Evolutionary conservation across 1,284 basidiomycete species (phyloP).

Genomic region (Vanrija humicola): DNA sequence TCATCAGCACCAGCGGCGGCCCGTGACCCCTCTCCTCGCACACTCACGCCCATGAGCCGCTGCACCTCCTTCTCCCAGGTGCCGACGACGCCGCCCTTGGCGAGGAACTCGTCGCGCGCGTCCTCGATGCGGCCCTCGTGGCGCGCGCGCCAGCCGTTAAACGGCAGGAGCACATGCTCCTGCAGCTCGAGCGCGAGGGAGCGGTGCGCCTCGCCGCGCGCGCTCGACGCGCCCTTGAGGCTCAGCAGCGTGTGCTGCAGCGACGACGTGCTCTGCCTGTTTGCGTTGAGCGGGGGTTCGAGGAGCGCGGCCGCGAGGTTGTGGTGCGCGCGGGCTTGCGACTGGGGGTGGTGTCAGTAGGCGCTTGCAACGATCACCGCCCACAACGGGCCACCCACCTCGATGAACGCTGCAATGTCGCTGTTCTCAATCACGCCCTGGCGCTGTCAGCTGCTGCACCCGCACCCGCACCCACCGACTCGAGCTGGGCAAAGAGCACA

Average conservation of each 20-base stretch:
- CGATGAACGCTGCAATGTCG: constrained; percentile 74
- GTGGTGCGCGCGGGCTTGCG: constrained; percentile 55
- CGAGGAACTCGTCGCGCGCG: constrained; percentile 51
- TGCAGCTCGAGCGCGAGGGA: constrained; percentile 40
- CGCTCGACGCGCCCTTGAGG: constrained; percentile 31
- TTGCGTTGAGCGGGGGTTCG: constrained; percentile 11
- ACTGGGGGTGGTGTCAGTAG: constrained; percentile 29
- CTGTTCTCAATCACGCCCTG: constrained; percentile 62
- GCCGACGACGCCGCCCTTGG: constrained; percentile 57
- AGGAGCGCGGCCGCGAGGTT: constrained; percentile 52
- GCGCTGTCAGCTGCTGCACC: constrained; percentile 1
- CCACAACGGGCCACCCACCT: constrained; percentile 53
- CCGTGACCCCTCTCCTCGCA: constrained; percentile 52
- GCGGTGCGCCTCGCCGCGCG: constrained; percentile 39
- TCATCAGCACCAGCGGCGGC: constrained; percentile 43
- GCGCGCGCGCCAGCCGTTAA: constrained; percentile 39
- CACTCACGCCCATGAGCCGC: constrained; percentile 32
- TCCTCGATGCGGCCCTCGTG: constrained; percentile 39
- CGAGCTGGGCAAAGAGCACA: constrained; percentile 68
- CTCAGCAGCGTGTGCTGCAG: constrained; percentile 40
- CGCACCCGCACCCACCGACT: constrained; percentile 58
- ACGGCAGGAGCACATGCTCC: constrained; percentile 34
- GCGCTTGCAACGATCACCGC: background rate
- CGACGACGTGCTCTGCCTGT: constrained; percentile 27
- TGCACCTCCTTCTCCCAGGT: constrained; percentile 59